Evolutionary conservation across 1,284 basidiomycete genomes (phyloP), one percentile per base, ranked within the genome.

Genomic region (Trichosporon asahii): DNA sequence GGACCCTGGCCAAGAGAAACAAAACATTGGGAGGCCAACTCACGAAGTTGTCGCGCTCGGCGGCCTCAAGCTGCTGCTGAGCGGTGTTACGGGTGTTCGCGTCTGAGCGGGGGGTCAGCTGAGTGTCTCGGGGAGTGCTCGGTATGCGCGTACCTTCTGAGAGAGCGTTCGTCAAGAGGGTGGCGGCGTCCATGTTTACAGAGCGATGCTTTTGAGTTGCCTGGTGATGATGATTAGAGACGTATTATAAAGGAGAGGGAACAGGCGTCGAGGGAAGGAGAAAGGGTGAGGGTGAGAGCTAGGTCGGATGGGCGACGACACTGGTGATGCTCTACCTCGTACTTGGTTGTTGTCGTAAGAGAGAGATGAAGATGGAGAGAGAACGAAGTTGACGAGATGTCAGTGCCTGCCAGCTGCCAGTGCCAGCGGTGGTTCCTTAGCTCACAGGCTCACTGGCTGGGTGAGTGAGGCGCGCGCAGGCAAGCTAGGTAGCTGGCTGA

Each of bases 161-260:
- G 80, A 97, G 89, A 77, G 94, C 91, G 86, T 94, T 94, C 79
- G 90, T 88, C 80, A 96, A 90, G 74, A 95, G 89, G 84, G 92
- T 90, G 74, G 89, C 90, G 76, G 92, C 92, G 86, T 93, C 93
- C 93, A 95, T 95, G 81, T 84, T 89, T 71, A 60, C 64, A 61
- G 57, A 29, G 27, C 21, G 31, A 27, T 53, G 37, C 35, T 40
- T 40, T 53, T 67, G 33, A 46, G 33, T 33, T 35, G 68, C 21
- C 40, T 66, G 66, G 63, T 49, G 49, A 29, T 61, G 57, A 40
- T 37, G 65, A 65, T 61, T 35, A 31, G 60, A 31, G 25, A 27
- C 21, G 64, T 44, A 70, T 68, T 67, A 72, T 67, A 69, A 69
- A 64, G 33, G 33, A 37, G n/a, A 6, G 37, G 35, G 63, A 11